Conservation (phyloP, 495 filamentous ascomycete genomes). For the Penicillium steckii region DNA sequence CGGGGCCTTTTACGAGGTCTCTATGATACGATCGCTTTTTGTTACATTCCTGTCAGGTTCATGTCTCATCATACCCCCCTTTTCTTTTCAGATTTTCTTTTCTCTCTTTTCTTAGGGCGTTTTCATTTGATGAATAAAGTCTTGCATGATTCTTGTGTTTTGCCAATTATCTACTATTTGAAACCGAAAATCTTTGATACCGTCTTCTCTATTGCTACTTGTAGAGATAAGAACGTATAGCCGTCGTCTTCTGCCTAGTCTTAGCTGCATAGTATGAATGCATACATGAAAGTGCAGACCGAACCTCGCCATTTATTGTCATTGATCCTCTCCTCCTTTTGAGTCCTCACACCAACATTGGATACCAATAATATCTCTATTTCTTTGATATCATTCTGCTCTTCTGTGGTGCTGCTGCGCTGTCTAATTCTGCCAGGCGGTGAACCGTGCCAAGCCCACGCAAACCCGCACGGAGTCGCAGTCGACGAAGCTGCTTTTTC, state of each 20-base stretch:
- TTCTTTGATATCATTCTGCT: neutral
- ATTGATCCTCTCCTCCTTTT: too few relatives aligned
- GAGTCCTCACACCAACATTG: too few relatives aligned
- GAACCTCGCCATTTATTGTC: too few relatives aligned
- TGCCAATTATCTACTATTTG: neutral
- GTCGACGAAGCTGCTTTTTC: slow-evolving; percentile 32
- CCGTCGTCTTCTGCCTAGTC: too few relatives aligned
- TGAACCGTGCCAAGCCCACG: slow-evolving; percentile 24
- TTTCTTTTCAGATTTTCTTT: slow-evolving; percentile 6
- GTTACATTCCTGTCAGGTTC: slow-evolving; percentile 4
- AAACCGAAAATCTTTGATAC: neutral
- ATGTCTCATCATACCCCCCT: slow-evolving; percentile 24
- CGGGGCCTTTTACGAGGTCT: neutral
- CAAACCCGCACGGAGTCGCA: slow-evolving; percentile 33
- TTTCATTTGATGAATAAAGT: slow-evolving; percentile 15
- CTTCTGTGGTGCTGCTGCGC: neutral
- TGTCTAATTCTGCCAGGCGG: slow-evolving; percentile 28
- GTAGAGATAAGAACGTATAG: too few relatives aligned
- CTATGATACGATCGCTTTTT: slow-evolving; percentile 17
- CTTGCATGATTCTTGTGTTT: slow-evolving; percentile 11
- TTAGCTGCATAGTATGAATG: too few relatives aligned
- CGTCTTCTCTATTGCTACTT: neutral
- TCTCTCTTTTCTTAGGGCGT: slow-evolving; percentile 12
- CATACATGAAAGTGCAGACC: too few relatives aligned
- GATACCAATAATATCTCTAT: too few relatives aligned